Evolutionary conservation across 345 rosid genomes (phyloP), one percentile per base, ranked within the genome.

Genomic region (Eucalyptus polybractea): DNA sequence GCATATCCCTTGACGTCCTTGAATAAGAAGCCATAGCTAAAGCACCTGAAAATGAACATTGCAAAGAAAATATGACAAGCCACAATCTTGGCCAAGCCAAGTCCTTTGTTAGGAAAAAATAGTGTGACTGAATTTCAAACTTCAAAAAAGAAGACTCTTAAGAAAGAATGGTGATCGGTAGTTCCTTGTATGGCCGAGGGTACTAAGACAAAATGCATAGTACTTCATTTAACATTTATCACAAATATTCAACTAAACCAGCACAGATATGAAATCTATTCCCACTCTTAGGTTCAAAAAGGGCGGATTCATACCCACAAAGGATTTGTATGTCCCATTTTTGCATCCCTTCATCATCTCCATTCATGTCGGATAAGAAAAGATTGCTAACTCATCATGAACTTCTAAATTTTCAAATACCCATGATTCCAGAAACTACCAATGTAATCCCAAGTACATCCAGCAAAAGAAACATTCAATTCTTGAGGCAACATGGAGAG

Each of bases 11-110:
- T 14, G 94, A 87, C 67, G 91, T 86, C 87, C 92, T 92, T 50
- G 94, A 93, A 40, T 90, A 92, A 31, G 92, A 91, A 54, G 93
- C 91, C 90, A 88, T 92, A 5, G 91, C 86, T 87, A 86, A 89
- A 69, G 33, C 31, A 87, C 95, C 95, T 94, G 90, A 87, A 72
- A 21, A 40, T 40, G 47, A 76, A 21, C 14, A 76, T 76, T 12
- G 83, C 83, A 76, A 76, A 76, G 83, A 76, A 25, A 37, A 40
- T 19, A 40, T 76, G 47, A 76, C 24, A 40, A 76, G 83, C 83
- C 14, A 11, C 47, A 76, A 40, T 40, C 47, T 37, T 76, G 83
- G 83, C 83, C 27, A 40, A 72, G 83, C 83, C 45, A 72, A 72
- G 4, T 72, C 83, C 45, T 72, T 72, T 10, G 27, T 37, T 76